Conservation (phyloP, 495 filamentous ascomycete species). For the Lasiosphaeriaceae sp. region DNA sequence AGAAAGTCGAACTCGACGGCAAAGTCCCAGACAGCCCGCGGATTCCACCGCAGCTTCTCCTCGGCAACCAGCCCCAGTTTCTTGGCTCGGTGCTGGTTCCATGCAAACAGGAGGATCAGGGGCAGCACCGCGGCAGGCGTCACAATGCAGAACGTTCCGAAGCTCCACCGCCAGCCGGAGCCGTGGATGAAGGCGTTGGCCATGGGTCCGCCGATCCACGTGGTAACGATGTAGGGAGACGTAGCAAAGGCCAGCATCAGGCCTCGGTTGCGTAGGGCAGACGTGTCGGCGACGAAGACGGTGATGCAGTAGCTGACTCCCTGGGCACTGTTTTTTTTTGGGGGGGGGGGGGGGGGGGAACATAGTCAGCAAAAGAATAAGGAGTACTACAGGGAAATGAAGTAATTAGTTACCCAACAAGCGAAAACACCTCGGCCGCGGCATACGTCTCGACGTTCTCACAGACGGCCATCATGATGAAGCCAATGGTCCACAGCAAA, state of each 20-base stretch:
- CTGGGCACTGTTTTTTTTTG: slow-evolving; percentile 48
- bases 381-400: neutral
- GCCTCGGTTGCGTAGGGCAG: slow-evolving; percentile 57
- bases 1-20: slow-evolving; percentile 56
- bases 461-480: slow-evolving; percentile 47
- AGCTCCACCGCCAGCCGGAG: slow-evolving; percentile 59
- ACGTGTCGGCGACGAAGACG: slow-evolving; percentile 63
- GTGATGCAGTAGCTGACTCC: slow-evolving; percentile 52
- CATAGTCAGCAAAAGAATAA: neutral
- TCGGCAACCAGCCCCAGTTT: slow-evolving; percentile 45
- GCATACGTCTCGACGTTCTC: slow-evolving; percentile 44
- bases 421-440: slow-evolving; percentile 49
- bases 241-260: slow-evolving; percentile 56
- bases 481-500: slow-evolving; percentile 34
- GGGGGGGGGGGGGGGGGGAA: no score
- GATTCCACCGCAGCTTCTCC: slow-evolving; percentile 38
- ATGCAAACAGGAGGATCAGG: slow-evolving; percentile 50
- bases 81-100: slow-evolving; percentile 54
- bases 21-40: slow-evolving; percentile 44
- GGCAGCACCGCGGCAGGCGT: slow-evolving; percentile 51
- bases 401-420: slow-evolving; percentile 36
- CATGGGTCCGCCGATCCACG: slow-evolving; percentile 45
- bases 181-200: slow-evolving; percentile 39
- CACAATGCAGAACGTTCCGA: slow-evolving; percentile 56
- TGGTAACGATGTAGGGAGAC: slow-evolving; percentile 62